These are phyloP conservation scores for Alternaria arborescens DNA, from an alignment of 2,329 filamentous ascomycete genomes.

Conservation along the genomic window DNA sequence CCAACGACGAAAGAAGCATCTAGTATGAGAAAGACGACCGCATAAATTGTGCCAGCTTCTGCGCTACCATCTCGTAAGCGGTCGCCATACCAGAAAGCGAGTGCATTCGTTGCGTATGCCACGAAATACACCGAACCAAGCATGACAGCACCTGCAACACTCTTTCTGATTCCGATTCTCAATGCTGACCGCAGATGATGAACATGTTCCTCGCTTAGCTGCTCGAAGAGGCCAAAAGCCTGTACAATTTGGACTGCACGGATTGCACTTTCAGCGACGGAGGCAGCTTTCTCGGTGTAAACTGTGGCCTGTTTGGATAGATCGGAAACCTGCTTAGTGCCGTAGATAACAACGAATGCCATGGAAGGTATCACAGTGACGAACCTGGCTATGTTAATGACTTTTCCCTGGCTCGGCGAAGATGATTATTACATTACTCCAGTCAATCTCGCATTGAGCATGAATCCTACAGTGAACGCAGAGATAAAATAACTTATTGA, in stretches of 20 bases:
- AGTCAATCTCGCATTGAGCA: constrained; percentile 53
- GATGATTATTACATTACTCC: constrained; percentile 48
- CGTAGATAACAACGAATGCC: constrained; percentile 53
- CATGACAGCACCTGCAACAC: constrained; percentile 52
- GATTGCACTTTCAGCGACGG: constrained; percentile 57
- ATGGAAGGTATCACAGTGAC: constrained; percentile 60
- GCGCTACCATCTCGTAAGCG: constrained; percentile 36
- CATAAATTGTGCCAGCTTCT: constrained; percentile 65
- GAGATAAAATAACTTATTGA: constrained; percentile 58
- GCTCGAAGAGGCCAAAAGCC: constrained; percentile 56
- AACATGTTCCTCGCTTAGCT: constrained; percentile 51
- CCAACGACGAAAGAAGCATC: constrained; percentile 71
- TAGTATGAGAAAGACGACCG: constrained; percentile 70
- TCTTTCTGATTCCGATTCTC: constrained; percentile 52
- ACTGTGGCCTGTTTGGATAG: constrained; percentile 51
- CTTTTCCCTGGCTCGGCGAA: background rate
- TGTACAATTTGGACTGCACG: constrained; percentile 59
- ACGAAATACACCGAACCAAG: constrained; percentile 56
- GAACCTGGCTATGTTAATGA: constrained; percentile 38
- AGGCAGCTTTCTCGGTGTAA: constrained; percentile 54
- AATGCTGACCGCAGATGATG: constrained; percentile 46
- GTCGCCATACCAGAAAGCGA: constrained; percentile 58
- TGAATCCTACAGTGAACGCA: constrained; percentile 57
- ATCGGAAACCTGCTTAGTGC: constrained; percentile 54
- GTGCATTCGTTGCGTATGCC: constrained; percentile 56